Evolutionary conservation across 257 asterid genomes (phyloP), one percentile per base, ranked within the genome.

Genomic region (Primulina huaijiensis): DNA sequence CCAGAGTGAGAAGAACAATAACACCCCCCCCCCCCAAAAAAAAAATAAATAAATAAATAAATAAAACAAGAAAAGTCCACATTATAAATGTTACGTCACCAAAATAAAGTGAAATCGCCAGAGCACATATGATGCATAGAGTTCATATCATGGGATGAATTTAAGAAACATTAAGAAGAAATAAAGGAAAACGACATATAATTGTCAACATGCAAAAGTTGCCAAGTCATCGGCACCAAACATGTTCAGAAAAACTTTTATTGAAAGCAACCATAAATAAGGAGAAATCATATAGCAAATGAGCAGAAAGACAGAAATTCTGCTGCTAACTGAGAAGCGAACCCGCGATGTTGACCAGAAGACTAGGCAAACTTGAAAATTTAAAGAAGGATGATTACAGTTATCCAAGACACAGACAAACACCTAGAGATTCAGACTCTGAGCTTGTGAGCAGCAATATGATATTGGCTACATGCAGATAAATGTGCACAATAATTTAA

Each of bases 51-150:
- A n/a, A n/a, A n/a, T n/a, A n/a, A n/a, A n/a, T n/a, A n/a, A n/a
- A 23, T 0, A 23, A 0, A 2, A 27, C 0, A 27, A 27, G 56
- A 77, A 70, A 62, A 25, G 0, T 3, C 3, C 55, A 43, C n/a
- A 12, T 43, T 14, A 43, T 43, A 43, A 12, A 43, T 12, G n/a
- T 40, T 8, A 11, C 2, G 17, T 40, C 50, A 40, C 50, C 50
- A 11, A 40, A 11, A 40, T 40, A 11, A 40, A 40, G 5, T 9
- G 50, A 68, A 84, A 84, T 64, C 29, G 33, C 46, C 7, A 19
- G 70, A 70, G 64, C 56, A 69, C 20, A 64, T 25, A 38, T 64
- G 79, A 84, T 65, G 83, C 84, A 83, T 80, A 83, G 56, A 33
- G 63, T 30, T 60, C 52, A 62, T 37, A 16, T 37, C 43, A 72